Percentiles rank a stretch among this genome's conserved stretches.
Evolutionary conservation across 176 grass and related monocot genomes (phyloP).

Genomic region (Raddia guianensis): DNA sequence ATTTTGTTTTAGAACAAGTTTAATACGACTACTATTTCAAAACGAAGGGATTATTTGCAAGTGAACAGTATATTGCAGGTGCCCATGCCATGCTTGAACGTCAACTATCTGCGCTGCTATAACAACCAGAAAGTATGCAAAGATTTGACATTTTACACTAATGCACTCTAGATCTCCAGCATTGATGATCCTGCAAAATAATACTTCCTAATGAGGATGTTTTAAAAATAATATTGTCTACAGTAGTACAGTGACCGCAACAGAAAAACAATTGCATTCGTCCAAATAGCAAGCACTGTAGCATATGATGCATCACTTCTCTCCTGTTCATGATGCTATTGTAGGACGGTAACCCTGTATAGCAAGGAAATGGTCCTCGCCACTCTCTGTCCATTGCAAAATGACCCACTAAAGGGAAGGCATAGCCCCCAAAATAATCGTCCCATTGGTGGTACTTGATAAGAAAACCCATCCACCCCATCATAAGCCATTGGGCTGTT

Average conservation of each 20-base stretch:
- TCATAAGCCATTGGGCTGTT: constrained; percentile 31
- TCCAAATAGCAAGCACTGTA: constrained; percentile 5
- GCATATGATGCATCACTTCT: constrained; percentile 14
- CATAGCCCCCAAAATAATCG: constrained; percentile 21
- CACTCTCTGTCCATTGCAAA: constrained; percentile 20
- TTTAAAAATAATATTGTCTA: background rate
- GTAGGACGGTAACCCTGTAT: background rate
- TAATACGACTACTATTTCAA: no score
- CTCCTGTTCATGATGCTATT: constrained; percentile 1
- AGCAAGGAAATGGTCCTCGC: constrained; percentile 22
- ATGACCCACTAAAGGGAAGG: constrained; percentile 37
- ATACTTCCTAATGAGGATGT: background rate
- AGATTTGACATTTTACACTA: background rate
- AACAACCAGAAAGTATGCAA: background rate
- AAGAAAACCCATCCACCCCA: constrained; percentile 35
- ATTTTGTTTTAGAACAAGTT: no score
- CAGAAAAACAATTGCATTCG: background rate
- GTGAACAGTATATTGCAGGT: background rate
- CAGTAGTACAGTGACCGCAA: background rate
- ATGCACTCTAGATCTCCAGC: no score
- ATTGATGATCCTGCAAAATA: background rate
- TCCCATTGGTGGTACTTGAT: constrained; percentile 24
- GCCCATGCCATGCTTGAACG: constrained; percentile 24
- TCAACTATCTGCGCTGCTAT: background rate
- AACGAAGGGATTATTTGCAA: background rate